Evolutionary conservation across 1,139 yeast species (phyloP).

Genomic region (Komagataea norvegica): DNA sequence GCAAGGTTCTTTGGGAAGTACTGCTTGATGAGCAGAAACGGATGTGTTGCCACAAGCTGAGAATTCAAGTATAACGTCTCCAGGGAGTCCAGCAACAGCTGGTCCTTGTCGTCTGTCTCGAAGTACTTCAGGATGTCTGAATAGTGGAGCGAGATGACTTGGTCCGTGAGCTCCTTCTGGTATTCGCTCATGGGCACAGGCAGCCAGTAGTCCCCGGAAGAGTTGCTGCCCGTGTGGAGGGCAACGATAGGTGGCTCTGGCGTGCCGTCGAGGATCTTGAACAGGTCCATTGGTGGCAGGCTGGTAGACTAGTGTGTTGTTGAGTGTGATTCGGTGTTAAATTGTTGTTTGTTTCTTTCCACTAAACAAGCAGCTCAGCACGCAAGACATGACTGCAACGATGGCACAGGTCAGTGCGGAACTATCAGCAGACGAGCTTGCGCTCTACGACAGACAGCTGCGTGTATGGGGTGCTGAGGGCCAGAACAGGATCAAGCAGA

Average conservation of each 20-base stretch:
- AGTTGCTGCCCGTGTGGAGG: conserved; percentile 31
- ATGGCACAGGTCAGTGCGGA: conserved; percentile 17
- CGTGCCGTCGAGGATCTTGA: conserved; percentile 72
- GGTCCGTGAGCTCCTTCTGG: conserved; percentile 89
- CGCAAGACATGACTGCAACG: neutral
- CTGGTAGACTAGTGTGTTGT: no score
- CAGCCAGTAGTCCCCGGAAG: conserved; percentile 68
- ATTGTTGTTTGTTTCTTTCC: neutral
- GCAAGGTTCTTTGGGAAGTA: conserved; percentile 80
- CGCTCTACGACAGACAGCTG: conserved; percentile 91
- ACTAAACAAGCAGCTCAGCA: neutral
- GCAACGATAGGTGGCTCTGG: conserved; percentile 80
- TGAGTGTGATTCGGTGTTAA: neutral
- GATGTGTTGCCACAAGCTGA: conserved; percentile 81
- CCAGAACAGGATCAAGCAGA: conserved; percentile 72
- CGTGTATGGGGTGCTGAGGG: conserved; percentile 96
- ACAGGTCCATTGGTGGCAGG: conserved; percentile 72
- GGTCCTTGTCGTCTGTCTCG: conserved; percentile 55
- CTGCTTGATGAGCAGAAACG: conserved; percentile 78
- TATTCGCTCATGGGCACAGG: conserved; percentile 87
- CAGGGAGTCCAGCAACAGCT: conserved; percentile 61
- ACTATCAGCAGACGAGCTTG: conserved; percentile 68
- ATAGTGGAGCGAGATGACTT: conserved; percentile 84
- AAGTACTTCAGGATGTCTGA: conserved; percentile 85
- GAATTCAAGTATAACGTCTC: conserved; percentile 72